phyloP scores from a whole-genome alignment of 2,329 filamentous ascomycete genomes.

The Cephalotrichum gorgonifer region DNA sequence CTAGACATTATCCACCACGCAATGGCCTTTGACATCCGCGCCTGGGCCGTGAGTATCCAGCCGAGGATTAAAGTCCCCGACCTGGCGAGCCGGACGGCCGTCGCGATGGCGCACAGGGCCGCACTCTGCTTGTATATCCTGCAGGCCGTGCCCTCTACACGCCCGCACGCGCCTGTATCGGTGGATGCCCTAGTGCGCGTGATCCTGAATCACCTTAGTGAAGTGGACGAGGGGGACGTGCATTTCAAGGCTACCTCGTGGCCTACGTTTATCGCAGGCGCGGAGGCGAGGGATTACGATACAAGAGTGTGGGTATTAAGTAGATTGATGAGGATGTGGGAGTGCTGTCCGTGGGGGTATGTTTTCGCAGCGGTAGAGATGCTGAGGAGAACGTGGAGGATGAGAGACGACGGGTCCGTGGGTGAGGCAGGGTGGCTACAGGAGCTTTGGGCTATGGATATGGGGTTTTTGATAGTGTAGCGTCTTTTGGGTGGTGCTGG shows the following conservation, averaged over 20 bases:
- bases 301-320: conserved; percentile 41
- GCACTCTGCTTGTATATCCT: conserved; percentile 37
- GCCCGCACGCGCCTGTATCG: conserved; percentile 25
- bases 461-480: conserved; percentile 35
- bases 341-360: conserved; percentile 38
- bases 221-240: conserved; percentile 34
- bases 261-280: conserved; percentile 48
- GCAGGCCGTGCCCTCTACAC: conserved; percentile 27
- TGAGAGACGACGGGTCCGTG: conserved; percentile 8
- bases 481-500: neutral
- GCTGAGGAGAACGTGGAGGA: conserved; percentile 37
- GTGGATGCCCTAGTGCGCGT: conserved; percentile 35
- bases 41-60: conserved; percentile 29
- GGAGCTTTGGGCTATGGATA: conserved; percentile 29
- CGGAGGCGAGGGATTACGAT: conserved; percentile 35
- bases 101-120: conserved; percentile 35
- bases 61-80: conserved; percentile 23
- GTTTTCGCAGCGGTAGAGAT: conserved; percentile 38
- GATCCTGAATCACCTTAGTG: conserved; percentile 38
- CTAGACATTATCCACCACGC: conserved; percentile 29
- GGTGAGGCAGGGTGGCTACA: conserved; percentile 28
- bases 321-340: conserved; percentile 32
- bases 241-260: conserved; percentile 51
- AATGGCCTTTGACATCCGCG: conserved; percentile 28
- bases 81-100: conserved; percentile 29